Percentiles rank a stretch among this genome's conserved stretches.
phyloP scores from a whole-genome alignment of 371 early-diverging fungal genomes.

The Actinomucor elegans region DNA sequence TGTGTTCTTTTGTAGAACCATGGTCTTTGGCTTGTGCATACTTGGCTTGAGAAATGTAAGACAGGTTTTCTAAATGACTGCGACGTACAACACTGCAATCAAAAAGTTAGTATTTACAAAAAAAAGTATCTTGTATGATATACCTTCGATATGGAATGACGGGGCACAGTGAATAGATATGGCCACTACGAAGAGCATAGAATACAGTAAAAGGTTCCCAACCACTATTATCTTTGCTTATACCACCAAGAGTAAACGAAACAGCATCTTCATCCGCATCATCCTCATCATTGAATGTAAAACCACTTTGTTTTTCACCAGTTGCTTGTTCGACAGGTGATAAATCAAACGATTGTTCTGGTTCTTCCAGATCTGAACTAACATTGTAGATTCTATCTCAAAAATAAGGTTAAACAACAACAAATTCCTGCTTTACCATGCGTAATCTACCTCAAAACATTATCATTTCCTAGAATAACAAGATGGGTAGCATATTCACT shows the following conservation, averaged over 20 bases:
- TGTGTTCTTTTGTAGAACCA: background rate
- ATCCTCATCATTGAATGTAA: slow-evolving; percentile 32
- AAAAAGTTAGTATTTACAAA: background rate
- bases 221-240: slow-evolving; percentile 29
- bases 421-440: too few relatives aligned
- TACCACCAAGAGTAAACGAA: slow-evolving; percentile 37
- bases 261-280: slow-evolving; percentile 44
- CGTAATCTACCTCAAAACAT: slow-evolving; percentile 29
- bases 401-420: background rate
- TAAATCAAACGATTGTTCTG: slow-evolving; percentile 48
- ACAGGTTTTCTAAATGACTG: slow-evolving; percentile 36
- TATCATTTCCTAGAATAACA: slow-evolving; percentile 36
- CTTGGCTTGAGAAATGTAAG: slow-evolving; percentile 33
- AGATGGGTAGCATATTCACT: slow-evolving; percentile 44
- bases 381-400: slow-evolving; percentile 48
- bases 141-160: slow-evolving; percentile 45
- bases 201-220: slow-evolving; percentile 49
- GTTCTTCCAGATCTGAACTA: slow-evolving; percentile 32
- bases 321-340: slow-evolving; percentile 21
- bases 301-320: slow-evolving; percentile 7
- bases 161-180: slow-evolving; percentile 45
- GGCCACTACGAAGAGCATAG: slow-evolving; percentile 41
- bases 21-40: slow-evolving; percentile 14
- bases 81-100: slow-evolving; percentile 26
- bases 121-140: background rate